phyloP scores from a whole-genome alignment of 108 stramenopile genomes.

The Cyclostephanos tholiformis region DNA sequence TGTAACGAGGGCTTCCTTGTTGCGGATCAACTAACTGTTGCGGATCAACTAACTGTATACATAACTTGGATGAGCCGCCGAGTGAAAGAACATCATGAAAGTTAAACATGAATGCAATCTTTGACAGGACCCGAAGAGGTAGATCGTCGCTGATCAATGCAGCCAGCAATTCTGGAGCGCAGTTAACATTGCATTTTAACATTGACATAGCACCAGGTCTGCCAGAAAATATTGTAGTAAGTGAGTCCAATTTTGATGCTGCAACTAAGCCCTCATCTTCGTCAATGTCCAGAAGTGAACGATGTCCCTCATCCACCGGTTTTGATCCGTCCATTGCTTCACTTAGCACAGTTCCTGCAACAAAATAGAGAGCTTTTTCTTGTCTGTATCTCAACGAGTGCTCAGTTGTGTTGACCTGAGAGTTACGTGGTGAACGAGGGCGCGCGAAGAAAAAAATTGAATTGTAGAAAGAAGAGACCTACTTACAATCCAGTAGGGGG shows the following conservation, averaged over 20 bases:
- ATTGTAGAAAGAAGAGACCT: neutral
- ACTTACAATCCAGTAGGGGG: constrained; percentile 86
- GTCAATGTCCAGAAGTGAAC: constrained; percentile 13
- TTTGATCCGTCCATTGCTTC: constrained; percentile 51
- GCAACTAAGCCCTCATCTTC: constrained; percentile 13
- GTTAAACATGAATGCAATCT: constrained; percentile 94
- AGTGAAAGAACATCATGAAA: constrained; percentile 77
- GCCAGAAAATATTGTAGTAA: constrained; percentile 74
- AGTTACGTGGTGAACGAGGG: constrained; percentile 4
- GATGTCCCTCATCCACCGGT: constrained; percentile 69
- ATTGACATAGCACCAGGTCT: constrained; percentile 73
- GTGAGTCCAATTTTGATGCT: constrained; percentile 31
- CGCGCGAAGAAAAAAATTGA: neutral
- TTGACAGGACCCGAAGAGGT: constrained; percentile 65
- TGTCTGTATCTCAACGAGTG: constrained; percentile 86
- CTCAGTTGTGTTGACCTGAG: constrained; percentile 87
- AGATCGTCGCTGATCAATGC: constrained; percentile 70
- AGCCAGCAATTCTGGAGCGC: constrained; percentile 47
- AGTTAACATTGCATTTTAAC: constrained; percentile 26
- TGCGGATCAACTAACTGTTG: constrained; percentile 71
- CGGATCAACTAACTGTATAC: constrained; percentile 75
- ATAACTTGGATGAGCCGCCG: constrained; percentile 71
- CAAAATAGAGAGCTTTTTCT: constrained; percentile 69
- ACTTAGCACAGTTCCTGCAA: constrained; percentile 72
- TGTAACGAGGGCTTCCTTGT: constrained; percentile 49